These are phyloP conservation scores for Leccinum broughii DNA, from an alignment of 768 basidiomycete genomes.

Conservation along the genomic window DNA sequence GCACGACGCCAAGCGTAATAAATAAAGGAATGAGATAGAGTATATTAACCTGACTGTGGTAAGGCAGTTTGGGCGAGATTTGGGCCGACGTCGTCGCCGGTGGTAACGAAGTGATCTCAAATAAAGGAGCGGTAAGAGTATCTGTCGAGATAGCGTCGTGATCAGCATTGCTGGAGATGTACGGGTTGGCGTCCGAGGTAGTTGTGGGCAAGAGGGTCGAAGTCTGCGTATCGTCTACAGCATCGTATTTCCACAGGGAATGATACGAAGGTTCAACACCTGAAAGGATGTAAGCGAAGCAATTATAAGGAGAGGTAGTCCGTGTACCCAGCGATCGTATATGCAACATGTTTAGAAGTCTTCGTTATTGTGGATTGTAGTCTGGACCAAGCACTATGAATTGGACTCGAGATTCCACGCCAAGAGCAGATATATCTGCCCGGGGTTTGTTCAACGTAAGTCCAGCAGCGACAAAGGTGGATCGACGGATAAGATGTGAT, in stretches of 20 bases:
- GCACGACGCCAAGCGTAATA: conserved; percentile 23
- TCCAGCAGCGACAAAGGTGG: conserved; percentile 79
- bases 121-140: conserved; percentile 18
- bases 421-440: conserved; percentile 59
- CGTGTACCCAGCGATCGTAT: conserved; percentile 20
- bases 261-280: conserved; percentile 28
- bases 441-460: conserved; percentile 62
- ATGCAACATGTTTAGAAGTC: conserved; percentile 15
- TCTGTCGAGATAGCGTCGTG: conserved; percentile 7
- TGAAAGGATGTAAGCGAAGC: conserved; percentile 8
- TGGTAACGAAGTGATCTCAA: conserved; percentile 37
- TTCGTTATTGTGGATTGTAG: conserved; percentile 25
- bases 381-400: conserved; percentile 42
- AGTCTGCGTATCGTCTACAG: conserved; percentile 25
- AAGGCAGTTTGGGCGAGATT: conserved; percentile 18
- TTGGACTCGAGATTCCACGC: conserved; percentile 57
- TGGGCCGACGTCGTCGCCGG: conserved; percentile 22
- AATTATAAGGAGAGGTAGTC: neutral
- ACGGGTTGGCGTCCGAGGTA: neutral
- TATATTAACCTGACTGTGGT: conserved; percentile 26
- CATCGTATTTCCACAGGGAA: conserved; percentile 42
- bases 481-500: conserved; percentile 70
- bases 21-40: conserved; percentile 33
- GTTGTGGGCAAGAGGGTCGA: conserved; percentile 8
- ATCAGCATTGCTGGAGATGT: neutral